Conservation (phyloP, 257 asterid species). For the Solanum sejunctum region DNA sequence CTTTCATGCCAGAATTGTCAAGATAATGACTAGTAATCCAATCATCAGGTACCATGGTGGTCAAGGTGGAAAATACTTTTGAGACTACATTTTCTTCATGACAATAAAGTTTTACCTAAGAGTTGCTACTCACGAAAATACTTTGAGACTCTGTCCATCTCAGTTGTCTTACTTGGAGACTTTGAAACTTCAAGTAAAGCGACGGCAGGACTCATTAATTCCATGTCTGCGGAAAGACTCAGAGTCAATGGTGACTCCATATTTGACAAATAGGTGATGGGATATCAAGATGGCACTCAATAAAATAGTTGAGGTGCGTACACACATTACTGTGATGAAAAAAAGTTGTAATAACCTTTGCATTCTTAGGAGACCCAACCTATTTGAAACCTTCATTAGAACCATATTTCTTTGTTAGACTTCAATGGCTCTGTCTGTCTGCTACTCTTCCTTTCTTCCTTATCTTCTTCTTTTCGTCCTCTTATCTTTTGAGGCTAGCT, state of each 20-base stretch:
- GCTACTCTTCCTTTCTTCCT: neutral
- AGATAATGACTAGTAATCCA: neutral
- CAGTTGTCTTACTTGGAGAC: neutral
- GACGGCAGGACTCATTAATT: neutral
- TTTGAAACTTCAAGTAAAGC: neutral
- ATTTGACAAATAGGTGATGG: neutral
- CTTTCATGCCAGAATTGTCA: neutral
- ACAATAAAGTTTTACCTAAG: neutral
- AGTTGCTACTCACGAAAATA: neutral
- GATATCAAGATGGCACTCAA: neutral
- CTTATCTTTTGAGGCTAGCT: neutral
- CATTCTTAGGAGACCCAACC: neutral
- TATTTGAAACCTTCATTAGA: neutral
- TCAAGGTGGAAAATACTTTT: neutral
- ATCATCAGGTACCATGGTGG: neutral
- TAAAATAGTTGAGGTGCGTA: neutral
- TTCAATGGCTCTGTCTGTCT: neutral
- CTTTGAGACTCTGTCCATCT: neutral
- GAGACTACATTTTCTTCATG: neutral
- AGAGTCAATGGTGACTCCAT: neutral
- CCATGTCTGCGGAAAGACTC: neutral
- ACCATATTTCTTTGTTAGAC: neutral
- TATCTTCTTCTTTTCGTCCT: neutral
- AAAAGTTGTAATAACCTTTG: neutral
- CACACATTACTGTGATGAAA: neutral